Evolutionary conservation across 441 rosid genomes (phyloP), one percentile per base, ranked within the genome.

Genomic region (Populus tomentosa): DNA sequence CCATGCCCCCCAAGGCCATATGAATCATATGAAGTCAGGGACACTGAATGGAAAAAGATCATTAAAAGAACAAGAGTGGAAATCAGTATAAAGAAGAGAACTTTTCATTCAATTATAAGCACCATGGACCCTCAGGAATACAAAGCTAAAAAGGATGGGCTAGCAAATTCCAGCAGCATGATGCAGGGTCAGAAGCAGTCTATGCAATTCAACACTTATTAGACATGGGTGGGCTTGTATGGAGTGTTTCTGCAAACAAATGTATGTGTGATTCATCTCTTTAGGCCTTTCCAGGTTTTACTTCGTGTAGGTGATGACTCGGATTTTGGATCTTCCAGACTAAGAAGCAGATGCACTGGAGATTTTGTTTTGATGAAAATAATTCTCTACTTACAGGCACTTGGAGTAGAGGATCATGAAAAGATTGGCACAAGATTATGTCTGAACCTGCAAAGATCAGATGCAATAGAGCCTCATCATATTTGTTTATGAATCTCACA

Each of bases 381-480:
- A 75, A 71, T 36, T 65, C 33, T 78, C 67, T 76, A 86, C 91
- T 59, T 83, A 92, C 97, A 23, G 87, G 93, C 78, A 88, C 83
- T 85, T 89, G 93, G 62, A 85, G 87, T 70, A 86, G 28, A 59
- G 92, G 89, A 74, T 91, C 94, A 36, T 87, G 84, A 38, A 88
- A 87, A 66, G 90, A 83, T 46, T 80, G 80, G 67, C 92, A 91
- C 75, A 90, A 79, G 68, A 91, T 87, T 70, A 91, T 84, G 85
- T 91, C 94, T 50, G 91, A 88, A 82, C 90, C 97, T 62, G 91
- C 92, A 71, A 83, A 75, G 77, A 88, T 69, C 83, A 89, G 75
- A 86, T 89, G 97, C 67, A 81, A 84, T 61, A 88, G 63, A 63
- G 61, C 88, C 75, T 92, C 91, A 36, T 85, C 86, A 23, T 80